Percentiles rank a stretch among this genome's conserved stretches.
These are phyloP conservation scores for Cyclospora cayetanensis DNA, from an alignment of 169 alveolate genomes.

Conservation along the genomic window DNA sequence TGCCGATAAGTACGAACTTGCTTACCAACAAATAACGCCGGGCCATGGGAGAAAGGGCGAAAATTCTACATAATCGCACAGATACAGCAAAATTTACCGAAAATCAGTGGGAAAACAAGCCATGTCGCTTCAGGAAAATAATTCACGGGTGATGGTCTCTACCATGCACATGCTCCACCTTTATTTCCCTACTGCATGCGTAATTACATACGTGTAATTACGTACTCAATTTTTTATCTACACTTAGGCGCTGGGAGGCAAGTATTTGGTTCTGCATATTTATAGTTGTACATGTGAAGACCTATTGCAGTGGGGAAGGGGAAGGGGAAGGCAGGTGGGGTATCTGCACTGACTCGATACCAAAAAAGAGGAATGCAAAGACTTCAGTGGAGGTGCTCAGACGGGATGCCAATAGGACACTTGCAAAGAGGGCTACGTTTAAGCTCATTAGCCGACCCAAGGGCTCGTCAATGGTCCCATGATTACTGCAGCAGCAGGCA, in stretches of 20 bases:
- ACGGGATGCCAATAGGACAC: constrained; percentile 59
- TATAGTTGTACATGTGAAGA: background rate
- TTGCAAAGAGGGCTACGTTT: constrained; percentile 60
- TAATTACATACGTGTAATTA: background rate
- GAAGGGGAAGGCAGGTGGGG: background rate
- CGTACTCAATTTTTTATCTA: background rate
- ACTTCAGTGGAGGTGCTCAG: constrained; percentile 62
- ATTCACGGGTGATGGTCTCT: background rate
- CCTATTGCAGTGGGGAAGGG: background rate
- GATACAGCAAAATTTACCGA: too few relatives aligned
- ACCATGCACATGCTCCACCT: background rate
- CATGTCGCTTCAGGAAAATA: background rate
- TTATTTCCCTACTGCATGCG: background rate
- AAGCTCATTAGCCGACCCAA: constrained; percentile 58
- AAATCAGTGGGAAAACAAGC: too few relatives aligned
- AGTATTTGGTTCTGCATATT: too few relatives aligned
- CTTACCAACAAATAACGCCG: constrained; percentile 57
- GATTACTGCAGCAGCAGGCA: constrained; percentile 52
- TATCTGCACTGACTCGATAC: constrained; percentile 49
- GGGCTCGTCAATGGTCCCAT: constrained; percentile 53
- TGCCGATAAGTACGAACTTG: background rate
- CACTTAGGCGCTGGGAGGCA: too few relatives aligned
- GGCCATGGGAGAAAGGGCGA: constrained; percentile 49
- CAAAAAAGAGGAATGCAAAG: constrained; percentile 51
- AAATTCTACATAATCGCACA: constrained; percentile 21